A percentile compares a stretch with the other conserved stretches of the same genome.
phyloP scores from a whole-genome alignment of 805 yeast species.

The Barnettozyma botsteinii region DNA sequence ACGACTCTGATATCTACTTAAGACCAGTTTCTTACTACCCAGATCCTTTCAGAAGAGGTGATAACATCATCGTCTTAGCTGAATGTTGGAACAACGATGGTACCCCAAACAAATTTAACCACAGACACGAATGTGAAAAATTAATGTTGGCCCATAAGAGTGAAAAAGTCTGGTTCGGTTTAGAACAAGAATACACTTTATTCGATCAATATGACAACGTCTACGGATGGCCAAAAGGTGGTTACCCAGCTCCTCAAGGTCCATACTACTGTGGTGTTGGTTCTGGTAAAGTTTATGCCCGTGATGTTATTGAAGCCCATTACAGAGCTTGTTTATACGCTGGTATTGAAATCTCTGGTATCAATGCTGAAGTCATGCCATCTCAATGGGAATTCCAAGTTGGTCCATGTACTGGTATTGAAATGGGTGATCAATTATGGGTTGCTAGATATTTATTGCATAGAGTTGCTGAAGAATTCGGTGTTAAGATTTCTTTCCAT shows the following conservation, averaged over 20 bases:
- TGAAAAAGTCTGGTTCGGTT: constrained; percentile 92
- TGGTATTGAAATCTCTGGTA: constrained; percentile 88
- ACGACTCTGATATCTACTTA: constrained; percentile 90
- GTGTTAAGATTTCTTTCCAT: constrained; percentile 97
- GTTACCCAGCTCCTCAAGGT: constrained; percentile 99
- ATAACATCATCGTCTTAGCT: constrained; percentile 88
- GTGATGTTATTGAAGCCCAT: constrained; percentile 98
- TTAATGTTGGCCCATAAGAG: constrained; percentile 86
- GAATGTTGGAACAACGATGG: constrained; percentile 99
- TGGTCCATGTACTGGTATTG: constrained; percentile 94
- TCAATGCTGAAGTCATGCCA: constrained; percentile 99
- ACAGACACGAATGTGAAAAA: constrained; percentile 94
- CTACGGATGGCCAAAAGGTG: constrained; percentile 99
- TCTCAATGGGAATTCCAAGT: constrained; percentile 99
- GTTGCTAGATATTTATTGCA: constrained; percentile 87
- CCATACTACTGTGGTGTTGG: constrained; percentile 99
- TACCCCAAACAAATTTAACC: constrained; percentile 97
- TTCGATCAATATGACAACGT: constrained; percentile 86
- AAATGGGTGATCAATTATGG: constrained; percentile 97
- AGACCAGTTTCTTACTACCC: constrained; percentile 94
- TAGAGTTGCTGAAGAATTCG: constrained; percentile 98
- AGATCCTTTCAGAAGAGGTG: constrained; percentile 98
- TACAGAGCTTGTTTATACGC: constrained; percentile 96
- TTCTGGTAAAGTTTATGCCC: constrained; percentile 94
- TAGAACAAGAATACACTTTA: constrained; percentile 97